Base-by-base conservation (phyloP, 805 yeast genomes). In the Ogataea corticis region DNA sequence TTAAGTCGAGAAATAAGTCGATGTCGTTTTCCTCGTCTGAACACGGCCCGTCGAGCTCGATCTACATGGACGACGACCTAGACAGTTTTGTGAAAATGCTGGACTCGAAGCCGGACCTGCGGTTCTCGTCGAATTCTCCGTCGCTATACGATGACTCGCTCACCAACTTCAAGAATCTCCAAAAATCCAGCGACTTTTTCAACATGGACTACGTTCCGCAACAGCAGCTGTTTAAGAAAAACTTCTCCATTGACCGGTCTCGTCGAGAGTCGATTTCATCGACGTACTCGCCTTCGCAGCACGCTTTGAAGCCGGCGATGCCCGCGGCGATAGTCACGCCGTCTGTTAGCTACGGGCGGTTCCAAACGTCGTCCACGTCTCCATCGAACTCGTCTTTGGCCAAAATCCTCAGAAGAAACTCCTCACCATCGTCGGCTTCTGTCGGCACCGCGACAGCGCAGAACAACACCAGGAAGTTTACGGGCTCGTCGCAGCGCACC, bases 51-150 rank as follows among this genome's bases (percentile, higher is more conserved):
- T 48, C 57, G 3, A 52, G 49, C 18, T 61, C 66, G 1, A 36
- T 61, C 4, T 58, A 58, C 41, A 40, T 60, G 45, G 70, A 61
- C 38, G 70, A 65, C 36, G 69, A 63, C 36, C 52, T 68, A 7
- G 68, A 62, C 30, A 57, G 56, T 16, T 67, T 68, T 45, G 57
- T 68, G 51, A 65, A 56, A 38, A 57, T 66, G 60, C 46, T 68
- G 19, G 71, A 68, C 33, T 58, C 67, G 7, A 68, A 63, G 41
- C 72, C 72, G 1, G 69, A 66, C 44, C 46, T 68, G 32, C 51
- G 68, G 38, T 52, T 68, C 33, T 48, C 63, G 7, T 55, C 66
- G 2, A 56, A 60, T 7, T 50, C 66, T 1, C 54, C 59, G 3
- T 57, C 57, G 4, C 41, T 59, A 3, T 56, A 54, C 39, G 65